Percentiles rank a stretch among this genome's conserved stretches.
Evolutionary conservation across 2,329 filamentous ascomycete genomes (phyloP).

Genomic region (Phyllachora maydis): DNA sequence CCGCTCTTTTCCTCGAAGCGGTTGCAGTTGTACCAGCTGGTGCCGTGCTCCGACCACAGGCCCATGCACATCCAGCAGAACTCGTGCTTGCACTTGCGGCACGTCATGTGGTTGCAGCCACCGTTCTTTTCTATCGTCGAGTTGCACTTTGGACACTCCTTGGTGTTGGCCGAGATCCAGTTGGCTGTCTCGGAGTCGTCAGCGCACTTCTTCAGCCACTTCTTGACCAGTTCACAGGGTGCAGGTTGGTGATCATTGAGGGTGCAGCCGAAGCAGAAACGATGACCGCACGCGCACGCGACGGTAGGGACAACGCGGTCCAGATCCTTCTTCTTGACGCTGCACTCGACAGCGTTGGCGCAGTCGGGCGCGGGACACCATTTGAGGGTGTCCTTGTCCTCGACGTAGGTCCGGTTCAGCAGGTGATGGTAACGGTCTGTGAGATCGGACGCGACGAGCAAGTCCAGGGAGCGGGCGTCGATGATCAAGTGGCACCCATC

Average conservation of each 20-base stretch:
- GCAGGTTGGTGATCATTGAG: constrained; percentile 82
- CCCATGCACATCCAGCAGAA: constrained; percentile 99
- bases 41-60: constrained; percentile 93
- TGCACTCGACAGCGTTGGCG: constrained; percentile 76
- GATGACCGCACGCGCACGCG: constrained; percentile 61
- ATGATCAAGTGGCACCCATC: constrained; percentile 78
- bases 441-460: constrained; percentile 43
- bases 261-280: constrained; percentile 91
- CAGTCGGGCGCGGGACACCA: constrained; percentile 99
- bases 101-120: constrained; percentile 96
- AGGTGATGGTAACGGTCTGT: constrained; percentile 56
- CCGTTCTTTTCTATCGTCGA: constrained; percentile 99
- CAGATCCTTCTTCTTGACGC: constrained; percentile 72
- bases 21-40: constrained; percentile 99
- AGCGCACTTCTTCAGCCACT: constrained; percentile 94
- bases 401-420: constrained; percentile 84
- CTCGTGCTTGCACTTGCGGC: constrained; percentile 84
- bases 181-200: constrained; percentile 97
- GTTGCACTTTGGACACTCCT: constrained; percentile 88
- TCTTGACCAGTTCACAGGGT: constrained; percentile 77
- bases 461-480: constrained; percentile 68
- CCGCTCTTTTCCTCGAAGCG: constrained; percentile 93
- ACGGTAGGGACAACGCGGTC: constrained; percentile 77
- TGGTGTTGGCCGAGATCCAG: constrained; percentile 98
- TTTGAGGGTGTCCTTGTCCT: constrained; percentile 86